Base-by-base conservation (phyloP, 1,284 basidiomycete species). In the Phylloporus gajari region DNA sequence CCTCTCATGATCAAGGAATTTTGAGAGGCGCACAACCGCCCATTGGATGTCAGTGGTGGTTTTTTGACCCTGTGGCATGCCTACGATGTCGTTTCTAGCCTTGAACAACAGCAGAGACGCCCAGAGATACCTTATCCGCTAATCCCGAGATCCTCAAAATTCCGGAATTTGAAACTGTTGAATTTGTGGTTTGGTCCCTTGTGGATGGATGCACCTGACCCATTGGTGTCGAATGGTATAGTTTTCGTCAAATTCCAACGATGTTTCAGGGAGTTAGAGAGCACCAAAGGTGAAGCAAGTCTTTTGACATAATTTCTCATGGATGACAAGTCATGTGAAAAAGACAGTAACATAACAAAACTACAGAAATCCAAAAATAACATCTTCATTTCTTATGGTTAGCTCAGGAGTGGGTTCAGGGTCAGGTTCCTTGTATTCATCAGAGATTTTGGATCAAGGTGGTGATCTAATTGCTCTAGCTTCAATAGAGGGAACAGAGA, bases 301-400 rank as follows among this genome's bases (percentile, higher is more conserved):
- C 3, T 27, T 27, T 13, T 53, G 8, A 53, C 6, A 13, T 53
- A 53, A 53, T n/a, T 53, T 53, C 35, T 53, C 51, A 3, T n/a
- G 27, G 9, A 21, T 6, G 5, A n/a, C 25, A n/a, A 53, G n/a
- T 53, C 27, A n/a, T n/a, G 12, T 53, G 51, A 53, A 53, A 53
- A 53, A 15, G 51, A 53, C 51, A 72, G 40, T 77, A 48, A 48
- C 8, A 40, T 40, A 40, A 40, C n/a, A n/a, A n/a, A n/a, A n/a
- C n/a, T n/a, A n/a, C n/a, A n/a, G n/a, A n/a, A n/a, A n/a, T n/a
- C n/a, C n/a, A n/a, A n/a, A n/a, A n/a, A n/a, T n/a, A n/a, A n/a
- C n/a, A n/a, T n/a, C n/a, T n/a, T n/a, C n/a, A n/a, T n/a, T n/a
- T n/a, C n/a, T n/a, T n/a, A n/a, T n/a, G n/a, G n/a, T n/a, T n/a